Percentiles rank a stretch among this genome's conserved stretches.
phyloP scores from a whole-genome alignment of 2,329 filamentous ascomycete genomes.

The Diaporthe ilicicola region DNA sequence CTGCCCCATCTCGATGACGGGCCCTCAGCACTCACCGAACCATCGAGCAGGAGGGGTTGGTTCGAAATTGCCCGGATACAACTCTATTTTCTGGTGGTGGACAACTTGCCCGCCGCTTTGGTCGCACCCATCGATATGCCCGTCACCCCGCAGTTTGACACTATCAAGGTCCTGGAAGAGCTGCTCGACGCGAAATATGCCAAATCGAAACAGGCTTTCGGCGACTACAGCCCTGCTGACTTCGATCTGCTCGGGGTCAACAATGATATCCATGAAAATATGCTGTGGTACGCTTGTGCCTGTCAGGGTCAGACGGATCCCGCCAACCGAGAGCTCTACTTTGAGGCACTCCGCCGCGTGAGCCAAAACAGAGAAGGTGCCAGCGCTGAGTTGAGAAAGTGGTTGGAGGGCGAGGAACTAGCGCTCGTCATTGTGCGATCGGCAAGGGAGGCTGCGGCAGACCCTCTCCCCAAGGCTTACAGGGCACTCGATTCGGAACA shows the following conservation, averaged over 20 bases:
- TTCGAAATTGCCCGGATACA: conserved; percentile 30
- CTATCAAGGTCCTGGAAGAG: conserved; percentile 5
- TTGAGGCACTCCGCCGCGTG: conserved; percentile 35
- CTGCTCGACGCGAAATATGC: conserved; percentile 26
- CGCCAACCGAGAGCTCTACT: conserved; percentile 29
- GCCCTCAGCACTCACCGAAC: not conserved
- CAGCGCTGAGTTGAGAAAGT: conserved; percentile 27
- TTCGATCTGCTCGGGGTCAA: conserved; percentile 38
- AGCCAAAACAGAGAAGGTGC: conserved; percentile 36
- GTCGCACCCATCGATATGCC: conserved; percentile 22
- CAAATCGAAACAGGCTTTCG: conserved; percentile 25
- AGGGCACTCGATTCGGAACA: conserved; percentile 12
- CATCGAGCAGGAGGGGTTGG: conserved; percentile 27
- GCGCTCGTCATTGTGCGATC: conserved; percentile 26
- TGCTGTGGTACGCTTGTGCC: conserved; percentile 40
- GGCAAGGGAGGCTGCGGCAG: conserved; percentile 14
- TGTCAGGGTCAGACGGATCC: conserved; percentile 39
- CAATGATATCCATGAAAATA: conserved; percentile 37
- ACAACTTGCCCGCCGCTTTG: conserved; percentile 16
- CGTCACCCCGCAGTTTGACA: conserved; percentile 17
- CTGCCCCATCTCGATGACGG: conserved; percentile 26
- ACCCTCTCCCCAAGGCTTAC: conserved; percentile 29
- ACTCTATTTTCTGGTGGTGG: conserved; percentile 27
- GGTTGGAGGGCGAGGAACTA: conserved; percentile 28
- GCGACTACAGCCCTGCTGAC: conserved; percentile 28